Conservation (phyloP, 352 stramenopile species). For the Globisporangium cystogenes region DNA sequence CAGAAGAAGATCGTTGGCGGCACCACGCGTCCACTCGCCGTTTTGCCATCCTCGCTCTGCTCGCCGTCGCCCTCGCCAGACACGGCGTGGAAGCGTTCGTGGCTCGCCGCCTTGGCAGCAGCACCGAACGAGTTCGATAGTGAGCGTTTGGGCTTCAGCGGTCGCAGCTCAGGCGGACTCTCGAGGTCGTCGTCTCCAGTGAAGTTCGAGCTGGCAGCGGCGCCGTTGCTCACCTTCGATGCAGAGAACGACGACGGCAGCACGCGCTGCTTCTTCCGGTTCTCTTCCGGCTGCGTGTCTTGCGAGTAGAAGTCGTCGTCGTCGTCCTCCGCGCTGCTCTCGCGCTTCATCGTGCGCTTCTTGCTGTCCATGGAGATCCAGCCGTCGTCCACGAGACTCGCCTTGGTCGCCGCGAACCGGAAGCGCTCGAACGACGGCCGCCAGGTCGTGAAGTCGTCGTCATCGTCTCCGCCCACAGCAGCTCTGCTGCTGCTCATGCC, state of each 20-base stretch:
- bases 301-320: slow-evolving; percentile 9
- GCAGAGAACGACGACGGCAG: slow-evolving; percentile 2
- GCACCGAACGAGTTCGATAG: slow-evolving; percentile 23
- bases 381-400: slow-evolving; percentile 10
- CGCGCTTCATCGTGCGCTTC: slow-evolving; percentile 9
- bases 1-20: slow-evolving; percentile 82
- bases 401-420: slow-evolving; percentile 11
- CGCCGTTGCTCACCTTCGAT: neutral
- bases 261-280: neutral
- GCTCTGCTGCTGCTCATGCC: slow-evolving; percentile 1
- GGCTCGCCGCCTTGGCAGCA: neutral
- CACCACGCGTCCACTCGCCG: slow-evolving; percentile 16
- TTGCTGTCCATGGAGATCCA: slow-evolving; percentile 53
- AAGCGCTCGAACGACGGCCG: slow-evolving; percentile 40
- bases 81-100: slow-evolving; percentile 21
- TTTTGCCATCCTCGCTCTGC: neutral
- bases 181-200: slow-evolving; percentile 3
- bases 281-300: neutral
- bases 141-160: slow-evolving; percentile 13
- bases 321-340: neutral
- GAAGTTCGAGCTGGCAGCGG: neutral
- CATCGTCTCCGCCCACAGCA: slow-evolving; percentile 18
- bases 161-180: slow-evolving; percentile 7
- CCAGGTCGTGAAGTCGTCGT: slow-evolving; percentile 37
- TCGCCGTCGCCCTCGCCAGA: neutral